These are phyloP conservation scores for Xylaria sp. DNA, from an alignment of 2,329 filamentous ascomycete genomes.

Conservation along the genomic window DNA sequence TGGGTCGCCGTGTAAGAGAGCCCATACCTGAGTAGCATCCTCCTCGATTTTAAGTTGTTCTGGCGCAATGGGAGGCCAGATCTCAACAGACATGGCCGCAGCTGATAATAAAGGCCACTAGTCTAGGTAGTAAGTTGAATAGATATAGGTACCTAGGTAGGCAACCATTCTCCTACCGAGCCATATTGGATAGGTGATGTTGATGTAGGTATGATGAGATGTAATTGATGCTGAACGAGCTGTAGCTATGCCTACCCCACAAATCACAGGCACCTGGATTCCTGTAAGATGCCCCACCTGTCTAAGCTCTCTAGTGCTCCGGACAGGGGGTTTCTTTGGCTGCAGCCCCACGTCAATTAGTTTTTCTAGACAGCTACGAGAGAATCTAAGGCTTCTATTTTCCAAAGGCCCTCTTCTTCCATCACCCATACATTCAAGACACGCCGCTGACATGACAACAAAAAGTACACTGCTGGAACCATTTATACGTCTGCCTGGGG, in stretches of 20 bases:
- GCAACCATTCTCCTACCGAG: slow-evolving; percentile 40
- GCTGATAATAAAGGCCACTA: slow-evolving; percentile 18
- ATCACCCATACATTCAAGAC: slow-evolving; percentile 6
- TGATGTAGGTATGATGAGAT: slow-evolving; percentile 27
- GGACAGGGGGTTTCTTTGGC: background rate
- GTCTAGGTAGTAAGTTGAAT: background rate
- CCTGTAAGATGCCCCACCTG: slow-evolving; percentile 12
- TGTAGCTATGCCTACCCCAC: background rate
- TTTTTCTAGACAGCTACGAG: slow-evolving; percentile 20
- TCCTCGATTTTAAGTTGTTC: slow-evolving; percentile 62
- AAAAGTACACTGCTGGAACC: background rate
- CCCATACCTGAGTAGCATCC: slow-evolving; percentile 63
- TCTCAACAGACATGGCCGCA: slow-evolving; percentile 64
- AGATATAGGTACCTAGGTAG: slow-evolving; percentile 29
- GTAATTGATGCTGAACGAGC: slow-evolving; percentile 6
- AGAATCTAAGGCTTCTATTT: slow-evolving; percentile 26
- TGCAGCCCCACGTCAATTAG: slow-evolving; percentile 36
- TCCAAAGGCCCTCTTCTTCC: background rate
- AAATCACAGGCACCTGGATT: background rate
- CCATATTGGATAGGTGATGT: background rate
- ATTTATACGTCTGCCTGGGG: slow-evolving; percentile 36
- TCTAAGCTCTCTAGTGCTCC: background rate
- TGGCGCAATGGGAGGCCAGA: slow-evolving; percentile 67
- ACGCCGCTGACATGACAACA: slow-evolving; percentile 31
- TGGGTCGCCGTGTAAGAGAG: slow-evolving; percentile 10